These are phyloP conservation scores for Pythium biforme DNA, from an alignment of 352 stramenopile genomes.

Conservation along the genomic window DNA sequence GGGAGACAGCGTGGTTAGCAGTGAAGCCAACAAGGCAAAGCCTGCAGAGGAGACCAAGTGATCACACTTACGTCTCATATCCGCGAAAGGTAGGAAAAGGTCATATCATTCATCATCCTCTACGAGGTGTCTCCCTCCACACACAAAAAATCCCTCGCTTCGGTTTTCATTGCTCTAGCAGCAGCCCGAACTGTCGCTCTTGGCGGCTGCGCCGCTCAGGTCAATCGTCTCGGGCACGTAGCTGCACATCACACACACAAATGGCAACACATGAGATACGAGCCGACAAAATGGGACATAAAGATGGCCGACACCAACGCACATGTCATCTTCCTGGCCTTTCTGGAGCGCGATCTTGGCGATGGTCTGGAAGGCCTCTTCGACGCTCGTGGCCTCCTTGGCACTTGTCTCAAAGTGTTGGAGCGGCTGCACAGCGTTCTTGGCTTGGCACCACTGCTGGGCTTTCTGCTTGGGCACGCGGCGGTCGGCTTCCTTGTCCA, in stretches of 20 bases:
- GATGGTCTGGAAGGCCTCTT: constrained; percentile 95
- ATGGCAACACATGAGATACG: background rate
- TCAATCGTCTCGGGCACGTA: constrained; percentile 87
- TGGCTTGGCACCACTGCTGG: constrained; percentile 92
- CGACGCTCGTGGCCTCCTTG: constrained; percentile 96
- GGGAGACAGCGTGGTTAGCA: background rate
- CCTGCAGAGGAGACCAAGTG: background rate
- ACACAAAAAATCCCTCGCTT: background rate
- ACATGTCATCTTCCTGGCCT: constrained; percentile 87
- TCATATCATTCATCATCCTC: constrained; percentile 1
- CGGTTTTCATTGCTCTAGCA: constrained; percentile 38
- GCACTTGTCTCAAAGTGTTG: constrained; percentile 98
- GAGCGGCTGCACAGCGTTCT: constrained; percentile 87
- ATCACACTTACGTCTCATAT: too few species aligned
- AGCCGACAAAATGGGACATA: too few species aligned
- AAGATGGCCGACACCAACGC: constrained; percentile 16
- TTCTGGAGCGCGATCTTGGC: constrained; percentile 88
- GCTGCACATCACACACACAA: constrained; percentile 27
- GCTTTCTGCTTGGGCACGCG: constrained; percentile 89
- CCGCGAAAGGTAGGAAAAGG: background rate
- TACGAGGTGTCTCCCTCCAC: background rate
- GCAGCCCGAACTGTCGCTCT: constrained; percentile 67
- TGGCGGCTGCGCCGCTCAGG: constrained; percentile 66
- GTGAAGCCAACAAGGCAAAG: background rate
- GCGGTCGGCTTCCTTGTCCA: constrained; percentile 92